A percentile compares a stretch with the other conserved stretches of the same genome.
phyloP scores from a whole-genome alignment of 805 yeast species.

The Metschnikowia matae region DNA sequence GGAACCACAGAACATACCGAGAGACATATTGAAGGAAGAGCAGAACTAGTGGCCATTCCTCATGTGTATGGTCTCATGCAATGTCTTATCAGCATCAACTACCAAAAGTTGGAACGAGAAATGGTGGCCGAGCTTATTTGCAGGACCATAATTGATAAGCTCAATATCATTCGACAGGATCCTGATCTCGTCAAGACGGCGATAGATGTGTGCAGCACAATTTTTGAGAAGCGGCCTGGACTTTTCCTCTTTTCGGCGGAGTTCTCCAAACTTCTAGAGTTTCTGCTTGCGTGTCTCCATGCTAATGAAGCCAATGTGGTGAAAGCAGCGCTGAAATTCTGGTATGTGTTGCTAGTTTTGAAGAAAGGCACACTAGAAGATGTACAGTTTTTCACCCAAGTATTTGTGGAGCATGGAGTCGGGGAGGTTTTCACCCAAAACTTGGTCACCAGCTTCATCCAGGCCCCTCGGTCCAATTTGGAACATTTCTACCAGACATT shows the following conservation, averaged over 20 bases:
- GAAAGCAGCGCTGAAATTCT: constrained; percentile 49
- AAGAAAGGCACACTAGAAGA: constrained; percentile 45
- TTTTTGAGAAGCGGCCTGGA: constrained; percentile 48
- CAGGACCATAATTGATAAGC: constrained; percentile 33
- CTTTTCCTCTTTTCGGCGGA: constrained; percentile 36
- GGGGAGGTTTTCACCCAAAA: constrained; percentile 26
- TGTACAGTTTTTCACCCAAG: constrained; percentile 27
- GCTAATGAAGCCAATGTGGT: constrained; percentile 55
- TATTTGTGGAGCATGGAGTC: constrained; percentile 15
- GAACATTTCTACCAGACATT: constrained; percentile 54
- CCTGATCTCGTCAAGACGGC: constrained; percentile 56
- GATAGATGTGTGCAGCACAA: constrained; percentile 47
- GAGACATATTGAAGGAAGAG: constrained; percentile 1
- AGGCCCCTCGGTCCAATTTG: constrained; percentile 54
- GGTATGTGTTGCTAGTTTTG: constrained; percentile 47
- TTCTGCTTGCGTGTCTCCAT: constrained; percentile 36
- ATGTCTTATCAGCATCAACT: constrained; percentile 38
- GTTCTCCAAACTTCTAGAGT: constrained; percentile 23
- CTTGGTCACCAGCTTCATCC: constrained; percentile 33
- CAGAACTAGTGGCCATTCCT: constrained; percentile 33
- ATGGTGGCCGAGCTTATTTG: constrained; percentile 35
- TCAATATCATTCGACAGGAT: constrained; percentile 41
- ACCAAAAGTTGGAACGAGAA: constrained; percentile 25
- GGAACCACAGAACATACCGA: too few species aligned
- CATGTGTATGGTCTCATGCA: constrained; percentile 44